A percentile compares a stretch with the other conserved stretches of the same genome.
phyloP scores from a whole-genome alignment of 2,329 filamentous ascomycete species.

The Xylariomycetidae sp. region DNA sequence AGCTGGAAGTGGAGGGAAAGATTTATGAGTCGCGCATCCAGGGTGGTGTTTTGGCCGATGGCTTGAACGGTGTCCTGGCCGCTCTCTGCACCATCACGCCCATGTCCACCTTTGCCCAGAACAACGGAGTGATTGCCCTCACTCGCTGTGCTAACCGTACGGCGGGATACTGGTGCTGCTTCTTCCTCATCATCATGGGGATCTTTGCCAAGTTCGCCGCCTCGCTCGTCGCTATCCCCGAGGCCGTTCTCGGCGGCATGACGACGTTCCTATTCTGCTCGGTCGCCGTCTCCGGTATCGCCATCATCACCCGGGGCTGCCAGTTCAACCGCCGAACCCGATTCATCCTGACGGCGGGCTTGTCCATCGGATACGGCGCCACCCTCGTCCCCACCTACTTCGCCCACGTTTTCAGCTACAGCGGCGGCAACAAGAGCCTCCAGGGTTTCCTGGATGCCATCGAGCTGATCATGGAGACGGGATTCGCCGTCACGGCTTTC shows the following conservation, averaged over 20 bases:
- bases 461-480: constrained; percentile 67
- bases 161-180: constrained; percentile 72
- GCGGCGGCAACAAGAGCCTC: constrained; percentile 61
- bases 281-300: constrained; percentile 72
- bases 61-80: constrained; percentile 69
- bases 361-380: constrained; percentile 69
- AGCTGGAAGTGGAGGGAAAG: constrained; percentile 66
- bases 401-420: constrained; percentile 66
- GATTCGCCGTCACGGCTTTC: constrained; percentile 70
- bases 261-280: constrained; percentile 76
- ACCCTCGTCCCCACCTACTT: constrained; percentile 67
- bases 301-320: constrained; percentile 66
- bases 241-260: constrained; percentile 63
- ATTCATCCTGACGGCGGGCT: constrained; percentile 73
- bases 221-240: constrained; percentile 70
- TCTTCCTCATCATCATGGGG: constrained; percentile 76
- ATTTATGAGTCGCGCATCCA: constrained; percentile 74
- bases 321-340: constrained; percentile 75
- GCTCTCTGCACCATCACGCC: constrained; percentile 76
- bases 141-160: constrained; percentile 78
- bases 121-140: constrained; percentile 79
- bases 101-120: constrained; percentile 77
- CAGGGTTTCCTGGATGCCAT: constrained; percentile 73
- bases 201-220: constrained; percentile 81
- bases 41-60: constrained; percentile 74